Percentiles rank a stretch among this genome's conserved stretches.
phyloP scores from a whole-genome alignment of 768 basidiomycete species.

The Boletus eberwhitei region DNA sequence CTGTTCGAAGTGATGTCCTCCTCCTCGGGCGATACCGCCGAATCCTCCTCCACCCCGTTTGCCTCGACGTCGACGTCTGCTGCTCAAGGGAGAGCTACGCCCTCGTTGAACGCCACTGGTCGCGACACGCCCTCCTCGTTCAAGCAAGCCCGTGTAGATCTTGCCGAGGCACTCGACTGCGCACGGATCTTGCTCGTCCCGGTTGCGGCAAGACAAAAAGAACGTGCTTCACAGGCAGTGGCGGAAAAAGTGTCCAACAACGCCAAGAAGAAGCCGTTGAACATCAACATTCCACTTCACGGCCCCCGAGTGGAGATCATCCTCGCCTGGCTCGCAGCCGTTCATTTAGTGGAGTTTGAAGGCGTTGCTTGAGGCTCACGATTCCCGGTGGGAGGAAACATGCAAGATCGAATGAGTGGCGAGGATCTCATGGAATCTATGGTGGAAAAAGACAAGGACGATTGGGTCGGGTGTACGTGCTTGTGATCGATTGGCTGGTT shows the following conservation, averaged over 20 bases:
- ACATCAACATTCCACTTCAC: conserved; percentile 80
- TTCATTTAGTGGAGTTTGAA: conserved; percentile 75
- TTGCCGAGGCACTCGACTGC: conserved; percentile 58
- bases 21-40: conserved; percentile 21
- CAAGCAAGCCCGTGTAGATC: conserved; percentile 33
- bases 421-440: conserved; percentile 18
- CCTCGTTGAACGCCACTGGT: conserved; percentile 23
- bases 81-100: conserved; percentile 12
- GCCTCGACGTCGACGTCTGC: conserved; percentile 27
- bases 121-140: conserved; percentile 16
- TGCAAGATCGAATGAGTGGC: background rate
- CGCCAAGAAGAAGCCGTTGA: conserved; percentile 53
- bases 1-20: conserved; percentile 24
- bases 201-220: conserved; percentile 59
- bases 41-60: conserved; percentile 10
- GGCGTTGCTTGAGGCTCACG: conserved; percentile 17
- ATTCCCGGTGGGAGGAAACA: background rate
- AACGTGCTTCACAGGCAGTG: conserved; percentile 50
- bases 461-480: background rate
- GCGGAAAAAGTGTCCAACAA: conserved; percentile 42
- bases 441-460: background rate
- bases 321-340: conserved; percentile 81
- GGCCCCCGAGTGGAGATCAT: conserved; percentile 84
- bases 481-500: background rate
- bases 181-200: conserved; percentile 72